Base-by-base conservation (phyloP, 306 rosid genomes). In the Ormosia emarginata region DNA sequence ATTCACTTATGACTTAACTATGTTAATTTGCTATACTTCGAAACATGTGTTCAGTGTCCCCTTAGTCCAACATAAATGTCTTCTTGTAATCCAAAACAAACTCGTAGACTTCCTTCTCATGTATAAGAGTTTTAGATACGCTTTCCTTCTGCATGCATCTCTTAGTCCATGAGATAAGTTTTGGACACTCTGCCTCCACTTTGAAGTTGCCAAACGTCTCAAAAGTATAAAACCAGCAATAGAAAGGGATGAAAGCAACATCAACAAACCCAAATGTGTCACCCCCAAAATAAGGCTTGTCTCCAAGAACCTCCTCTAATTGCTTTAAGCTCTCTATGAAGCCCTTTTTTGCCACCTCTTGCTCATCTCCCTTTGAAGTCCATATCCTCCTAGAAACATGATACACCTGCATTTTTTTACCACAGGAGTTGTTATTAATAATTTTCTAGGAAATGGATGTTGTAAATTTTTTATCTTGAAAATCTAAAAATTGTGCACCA, bases 211-310 rank as follows among this genome's bases (percentile, higher is more conserved):
- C 91, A 77, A 79, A 80, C 4, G 68, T 82, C 52, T 88, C 87
- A 12, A 34, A 82, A 2, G 90, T 44, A 64, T 86, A 59, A 49
- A 90, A 90, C 87, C 89, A 77, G 61, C 85, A 71, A 12, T 82
- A 76, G 34, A 84, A 70, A 9, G 91, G 89, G 43, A 86, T 62
- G 0, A 86, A 67, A 44, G 82, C 81, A 62, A 90, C 49, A 72
- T 90, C 91, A 29, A 82, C 83, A 63, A 76, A 88, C 39, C 93
- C 89, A 67, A 90, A 79, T 3, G 46, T 47, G 11, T 86, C 85
- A 4, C 86, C 93, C 6, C 90, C 91, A 86, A 86, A 86, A 71
- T 79, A 90, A 56, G 79, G 69, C 57, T 84, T 79, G 43, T 84
- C 82, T 5, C 91, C 90, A 5, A 88, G 90, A 76, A 71, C 77